These are phyloP conservation scores for Diaporthe sp. DNA, from an alignment of 2,329 filamentous ascomycete genomes.

Conservation along the genomic window DNA sequence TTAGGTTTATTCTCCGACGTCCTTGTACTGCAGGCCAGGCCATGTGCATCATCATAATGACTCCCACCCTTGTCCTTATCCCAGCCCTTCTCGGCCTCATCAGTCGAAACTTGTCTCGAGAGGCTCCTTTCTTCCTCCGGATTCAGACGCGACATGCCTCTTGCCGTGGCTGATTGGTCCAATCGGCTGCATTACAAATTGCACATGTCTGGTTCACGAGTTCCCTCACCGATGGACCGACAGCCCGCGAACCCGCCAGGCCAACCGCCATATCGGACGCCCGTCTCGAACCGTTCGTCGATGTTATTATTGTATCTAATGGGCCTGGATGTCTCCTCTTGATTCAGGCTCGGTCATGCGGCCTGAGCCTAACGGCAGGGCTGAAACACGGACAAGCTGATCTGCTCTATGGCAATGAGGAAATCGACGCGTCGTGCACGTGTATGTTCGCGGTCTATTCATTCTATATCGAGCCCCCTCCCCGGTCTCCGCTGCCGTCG, in stretches of 20 bases:
- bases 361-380: conserved; percentile 28
- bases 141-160: neutral
- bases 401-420: neutral
- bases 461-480: conserved; percentile 24
- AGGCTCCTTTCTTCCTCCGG: conserved; percentile 13
- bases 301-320: neutral
- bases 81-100: conserved; percentile 7
- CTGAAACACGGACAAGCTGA: conserved; percentile 16
- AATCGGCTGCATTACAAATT: conserved; percentile 22
- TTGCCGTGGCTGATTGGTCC: conserved; percentile 20
- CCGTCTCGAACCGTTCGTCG: conserved; percentile 34
- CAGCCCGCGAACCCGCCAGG: neutral
- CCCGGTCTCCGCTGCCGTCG: neutral
- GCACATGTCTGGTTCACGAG: neutral
- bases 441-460: conserved; percentile 19
- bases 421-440: conserved; percentile 28
- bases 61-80: conserved; percentile 19
- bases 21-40: conserved; percentile 3
- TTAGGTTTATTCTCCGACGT: conserved; percentile 22
- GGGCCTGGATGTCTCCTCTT: conserved; percentile 9
- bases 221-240: conserved; percentile 15
- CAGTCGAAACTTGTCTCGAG: conserved; percentile 33
- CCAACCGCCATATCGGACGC: conserved; percentile 32
- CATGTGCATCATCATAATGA: conserved; percentile 21
- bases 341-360: conserved; percentile 18